These are phyloP conservation scores for Aspergillus quadricinctus DNA, from an alignment of 2,329 filamentous ascomycete species.

Conservation along the genomic window DNA sequence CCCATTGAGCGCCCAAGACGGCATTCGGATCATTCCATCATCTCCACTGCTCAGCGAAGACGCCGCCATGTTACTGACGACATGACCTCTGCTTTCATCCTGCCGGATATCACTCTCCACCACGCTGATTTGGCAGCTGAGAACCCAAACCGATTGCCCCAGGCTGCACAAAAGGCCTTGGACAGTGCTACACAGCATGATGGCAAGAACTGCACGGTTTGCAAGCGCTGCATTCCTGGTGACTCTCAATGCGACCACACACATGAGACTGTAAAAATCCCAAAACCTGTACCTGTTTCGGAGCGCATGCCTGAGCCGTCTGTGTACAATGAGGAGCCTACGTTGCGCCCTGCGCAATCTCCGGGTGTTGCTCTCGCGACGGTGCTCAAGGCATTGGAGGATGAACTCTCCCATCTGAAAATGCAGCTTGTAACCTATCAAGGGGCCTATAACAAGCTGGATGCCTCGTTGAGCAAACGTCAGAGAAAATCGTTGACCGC, in stretches of 20 bases:
- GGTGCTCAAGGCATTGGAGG: constrained; percentile 77
- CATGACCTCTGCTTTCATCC: constrained; percentile 61
- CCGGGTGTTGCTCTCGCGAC: constrained; percentile 70
- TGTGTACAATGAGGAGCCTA: constrained; percentile 53
- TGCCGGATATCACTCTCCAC: constrained; percentile 58
- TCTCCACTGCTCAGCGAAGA: constrained; percentile 48
- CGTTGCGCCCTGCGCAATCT: constrained; percentile 59
- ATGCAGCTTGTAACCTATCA: constrained; percentile 62
- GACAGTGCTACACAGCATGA: constrained; percentile 46
- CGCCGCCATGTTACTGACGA: constrained; percentile 48
- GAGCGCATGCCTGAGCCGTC: constrained; percentile 42
- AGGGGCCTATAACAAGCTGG: constrained; percentile 60
- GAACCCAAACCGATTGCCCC: constrained; percentile 32
- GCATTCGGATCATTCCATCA: constrained; percentile 44
- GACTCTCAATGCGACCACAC: constrained; percentile 30
- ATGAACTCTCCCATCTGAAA: constrained; percentile 74
- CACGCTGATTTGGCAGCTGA: constrained; percentile 24
- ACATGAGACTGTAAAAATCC: constrained; percentile 38
- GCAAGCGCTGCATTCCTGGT: constrained; percentile 41
- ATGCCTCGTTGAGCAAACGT: constrained; percentile 62
- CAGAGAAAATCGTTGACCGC: constrained; percentile 59
- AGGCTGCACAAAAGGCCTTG: constrained; percentile 38
- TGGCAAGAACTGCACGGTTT: constrained; percentile 54
- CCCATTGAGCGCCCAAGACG: constrained; percentile 31
- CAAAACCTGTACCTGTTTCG: constrained; percentile 49